Evolutionary conservation across 2,329 filamentous ascomycete species (phyloP), one percentile per base, ranked within the genome.

Genomic region (Arthrobotrys iridis): DNA sequence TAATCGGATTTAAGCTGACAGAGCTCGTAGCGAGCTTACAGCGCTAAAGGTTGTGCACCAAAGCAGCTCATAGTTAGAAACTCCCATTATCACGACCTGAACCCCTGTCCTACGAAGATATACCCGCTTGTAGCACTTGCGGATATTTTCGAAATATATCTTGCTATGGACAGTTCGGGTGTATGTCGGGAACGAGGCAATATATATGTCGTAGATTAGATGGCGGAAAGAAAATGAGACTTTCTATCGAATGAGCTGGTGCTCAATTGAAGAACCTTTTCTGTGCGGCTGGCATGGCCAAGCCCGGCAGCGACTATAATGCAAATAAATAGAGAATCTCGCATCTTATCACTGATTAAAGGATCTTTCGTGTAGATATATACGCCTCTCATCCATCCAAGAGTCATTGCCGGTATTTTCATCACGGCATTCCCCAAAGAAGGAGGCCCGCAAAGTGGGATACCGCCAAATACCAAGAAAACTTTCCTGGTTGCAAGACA

Each of bases 51-150:
- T 20, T n/a, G 46, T 52, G 8, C 26, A 18, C 13, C 15, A 30
- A 33, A 13, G 15, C 26, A 22, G 59, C 20, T 20, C 8, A 20
- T 30, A 2, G 26, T 15, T 35, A 58, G 18, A 37, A 67, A 18
- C 18, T 33, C 46, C 68, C 41, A 30, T 60, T 65, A 60, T 50
- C 50, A 60, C 41, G 50, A 40, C 50, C 60, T 40, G 65, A 73
- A 65, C 26, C 11, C 13, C 13, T 7, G 5, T 35, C 28, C 20
- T 20, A n/a, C 22, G n/a, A 33, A 15, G 4, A 26, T 3, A 30
- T 33, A 2, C 11, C 46, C 13, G 33, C 3, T 20, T 30, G 24
- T 11, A 1, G 18, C 28, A 18, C 28, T 52, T 52, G 26, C 46
- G 28, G 28, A 13, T 3, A 52, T 35, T 52, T 52, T 20, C n/a